Conservation (phyloP, 768 basidiomycete genomes). For the Aureoboletus auriporus region DNA sequence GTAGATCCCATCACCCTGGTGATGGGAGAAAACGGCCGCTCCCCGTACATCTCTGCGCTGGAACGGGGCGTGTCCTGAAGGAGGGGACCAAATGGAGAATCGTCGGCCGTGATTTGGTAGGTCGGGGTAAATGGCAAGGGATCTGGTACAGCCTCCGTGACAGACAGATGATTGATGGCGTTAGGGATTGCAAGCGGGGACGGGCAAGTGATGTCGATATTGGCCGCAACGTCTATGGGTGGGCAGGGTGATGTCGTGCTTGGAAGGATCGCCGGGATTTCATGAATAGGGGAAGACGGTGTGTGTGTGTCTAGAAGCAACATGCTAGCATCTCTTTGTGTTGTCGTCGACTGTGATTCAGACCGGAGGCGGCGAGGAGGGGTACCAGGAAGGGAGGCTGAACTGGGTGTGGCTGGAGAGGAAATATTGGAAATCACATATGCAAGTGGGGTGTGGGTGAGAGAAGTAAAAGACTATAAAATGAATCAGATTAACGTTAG, state of each 20-base stretch:
- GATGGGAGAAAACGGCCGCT: constrained; percentile 27
- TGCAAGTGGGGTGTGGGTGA: constrained; percentile 44
- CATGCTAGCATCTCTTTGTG: background rate
- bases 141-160: background rate
- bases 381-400: constrained; percentile 13
- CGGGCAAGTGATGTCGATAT: background rate
- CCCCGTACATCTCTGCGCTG: constrained; percentile 24
- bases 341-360: constrained; percentile 16
- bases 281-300: background rate
- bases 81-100: constrained; percentile 29
- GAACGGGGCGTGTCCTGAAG: constrained; percentile 28
- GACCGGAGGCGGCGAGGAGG: constrained; percentile 14
- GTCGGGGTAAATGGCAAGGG: constrained; percentile 18
- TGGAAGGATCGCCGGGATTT: constrained; percentile 1
- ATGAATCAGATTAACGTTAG: background rate
- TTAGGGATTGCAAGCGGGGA: constrained; percentile 11
- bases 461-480: constrained; percentile 40
- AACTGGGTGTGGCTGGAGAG: constrained; percentile 19
- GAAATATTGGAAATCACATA: constrained; percentile 43
- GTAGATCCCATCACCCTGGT: constrained; percentile 17
- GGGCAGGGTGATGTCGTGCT: background rate
- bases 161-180: background rate
- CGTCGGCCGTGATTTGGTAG: constrained; percentile 16
- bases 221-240: background rate
- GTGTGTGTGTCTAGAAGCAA: background rate